These are phyloP conservation scores for Rhytidiadelphus loreus DNA, from an alignment of 225 moss, liverwort and hornwort species.

Conservation along the genomic window DNA sequence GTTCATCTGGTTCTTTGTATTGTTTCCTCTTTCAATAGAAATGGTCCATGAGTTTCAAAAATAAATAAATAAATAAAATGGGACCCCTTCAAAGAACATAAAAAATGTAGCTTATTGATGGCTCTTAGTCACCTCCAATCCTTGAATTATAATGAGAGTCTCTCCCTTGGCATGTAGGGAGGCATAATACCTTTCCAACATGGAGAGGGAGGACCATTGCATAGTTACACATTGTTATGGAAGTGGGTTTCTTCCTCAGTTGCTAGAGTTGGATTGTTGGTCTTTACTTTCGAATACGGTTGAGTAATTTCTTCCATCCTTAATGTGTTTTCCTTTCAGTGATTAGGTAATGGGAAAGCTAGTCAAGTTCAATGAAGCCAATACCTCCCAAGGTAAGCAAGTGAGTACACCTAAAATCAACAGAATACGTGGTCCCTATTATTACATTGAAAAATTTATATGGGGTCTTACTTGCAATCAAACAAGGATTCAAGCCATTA, in stretches of 20 bases:
- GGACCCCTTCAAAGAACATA: accelerated
- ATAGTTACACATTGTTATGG: accelerated
- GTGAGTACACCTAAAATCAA: accelerated
- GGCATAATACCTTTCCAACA: too few relatives aligned
- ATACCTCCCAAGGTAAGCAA: background rate
- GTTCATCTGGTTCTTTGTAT: too few relatives aligned
- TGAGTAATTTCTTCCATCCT: too few relatives aligned
- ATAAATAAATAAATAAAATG: too few relatives aligned
- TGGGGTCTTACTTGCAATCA: background rate
- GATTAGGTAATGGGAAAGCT: too few relatives aligned
- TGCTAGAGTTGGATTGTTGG: too few relatives aligned
- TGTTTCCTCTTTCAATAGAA: too few relatives aligned
- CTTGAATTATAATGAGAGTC: background rate
- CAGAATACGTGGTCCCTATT: accelerated
- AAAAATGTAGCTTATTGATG: background rate
- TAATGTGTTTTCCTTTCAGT: background rate
- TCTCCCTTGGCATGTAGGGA: too few relatives aligned
- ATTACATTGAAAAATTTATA: too few relatives aligned
- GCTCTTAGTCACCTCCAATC: background rate
- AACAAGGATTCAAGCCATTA: accelerated
- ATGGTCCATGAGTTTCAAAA: too few relatives aligned
- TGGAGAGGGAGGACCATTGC: background rate
- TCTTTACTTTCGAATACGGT: background rate
- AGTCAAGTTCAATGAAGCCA: accelerated
- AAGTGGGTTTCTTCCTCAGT: background rate